Evolutionary conservation across 2,329 filamentous ascomycete genomes (phyloP).

Genomic region (Diaporthe batatas): DNA sequence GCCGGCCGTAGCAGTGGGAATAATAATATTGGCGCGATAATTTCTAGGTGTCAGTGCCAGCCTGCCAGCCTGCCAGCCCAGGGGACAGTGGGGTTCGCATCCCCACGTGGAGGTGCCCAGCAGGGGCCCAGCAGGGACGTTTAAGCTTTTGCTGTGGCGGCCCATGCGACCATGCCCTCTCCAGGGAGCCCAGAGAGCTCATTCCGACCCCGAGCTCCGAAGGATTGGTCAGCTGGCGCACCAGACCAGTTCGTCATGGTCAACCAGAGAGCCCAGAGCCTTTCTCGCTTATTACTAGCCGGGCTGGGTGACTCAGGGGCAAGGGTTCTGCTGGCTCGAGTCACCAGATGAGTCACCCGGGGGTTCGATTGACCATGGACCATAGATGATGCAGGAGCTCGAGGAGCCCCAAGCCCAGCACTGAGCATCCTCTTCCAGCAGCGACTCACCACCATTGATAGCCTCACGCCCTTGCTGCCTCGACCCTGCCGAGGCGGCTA

Average conservation of each 20-base stretch:
- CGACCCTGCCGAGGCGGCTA: background rate
- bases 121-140: background rate
- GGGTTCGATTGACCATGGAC: background rate
- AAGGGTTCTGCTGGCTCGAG: conserved; percentile 12
- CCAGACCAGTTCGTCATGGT: conserved; percentile 23
- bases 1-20: conserved; percentile 30
- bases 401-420: background rate
- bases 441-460: background rate
- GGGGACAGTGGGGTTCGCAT: background rate
- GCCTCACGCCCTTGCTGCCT: background rate
- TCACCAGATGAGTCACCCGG: conserved; percentile 41
- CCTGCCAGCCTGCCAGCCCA: too few relatives aligned
- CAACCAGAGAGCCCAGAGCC: too few relatives aligned
- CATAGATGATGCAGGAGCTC: background rate
- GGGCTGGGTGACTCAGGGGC: conserved; percentile 40
- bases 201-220: conserved; percentile 40
- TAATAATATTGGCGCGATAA: conserved; percentile 19
- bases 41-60: background rate
- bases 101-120: too few relatives aligned
- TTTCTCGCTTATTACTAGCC: too few relatives aligned
- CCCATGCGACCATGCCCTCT: conserved; percentile 15
- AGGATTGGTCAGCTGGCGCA: conserved; percentile 36
- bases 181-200: background rate
- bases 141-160: conserved; percentile 31
- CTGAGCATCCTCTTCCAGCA: background rate